These are phyloP conservation scores for Penicillium canariense DNA, from an alignment of 495 filamentous ascomycete genomes.

Conservation along the genomic window DNA sequence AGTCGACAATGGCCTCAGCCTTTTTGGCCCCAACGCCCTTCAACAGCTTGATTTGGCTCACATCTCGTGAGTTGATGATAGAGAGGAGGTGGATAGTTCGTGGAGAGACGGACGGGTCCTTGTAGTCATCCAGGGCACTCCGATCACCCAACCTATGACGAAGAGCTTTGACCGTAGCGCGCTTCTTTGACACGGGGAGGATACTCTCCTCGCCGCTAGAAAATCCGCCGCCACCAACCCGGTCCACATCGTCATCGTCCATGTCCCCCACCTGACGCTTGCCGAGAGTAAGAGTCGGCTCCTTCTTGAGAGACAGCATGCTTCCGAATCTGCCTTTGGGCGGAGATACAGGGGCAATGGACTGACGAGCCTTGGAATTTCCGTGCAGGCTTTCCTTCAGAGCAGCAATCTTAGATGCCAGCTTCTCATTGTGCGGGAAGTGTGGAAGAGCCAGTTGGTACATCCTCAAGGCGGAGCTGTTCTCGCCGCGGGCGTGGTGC, in stretches of 20 bases:
- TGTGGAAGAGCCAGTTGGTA: conserved; percentile 80
- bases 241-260: conserved; percentile 34
- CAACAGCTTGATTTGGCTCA: conserved; percentile 62
- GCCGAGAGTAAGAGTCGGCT: conserved; percentile 23
- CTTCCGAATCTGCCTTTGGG: conserved; percentile 36
- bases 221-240: conserved; percentile 21
- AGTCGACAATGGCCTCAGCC: conserved; percentile 53
- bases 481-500: conserved; percentile 78
- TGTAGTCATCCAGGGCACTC: conserved; percentile 25
- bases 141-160: conserved; percentile 20
- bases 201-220: conserved; percentile 34
- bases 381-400: conserved; percentile 60
- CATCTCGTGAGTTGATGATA: conserved; percentile 83
- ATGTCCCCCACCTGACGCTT: conserved; percentile 38
- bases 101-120: conserved; percentile 53
- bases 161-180: conserved; percentile 31
- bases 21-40: conserved; percentile 61
- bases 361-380: conserved; percentile 19
- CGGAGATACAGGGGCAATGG: conserved; percentile 15
- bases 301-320: conserved; percentile 42
- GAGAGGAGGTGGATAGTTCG: conserved; percentile 68
- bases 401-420: conserved; percentile 70
- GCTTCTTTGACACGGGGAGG: conserved; percentile 40
- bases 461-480: conserved; percentile 75
- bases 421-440: conserved; percentile 84